Evolutionary conservation across 768 basidiomycete genomes (phyloP).

Genomic region (Phlebiopsis gigantea): DNA sequence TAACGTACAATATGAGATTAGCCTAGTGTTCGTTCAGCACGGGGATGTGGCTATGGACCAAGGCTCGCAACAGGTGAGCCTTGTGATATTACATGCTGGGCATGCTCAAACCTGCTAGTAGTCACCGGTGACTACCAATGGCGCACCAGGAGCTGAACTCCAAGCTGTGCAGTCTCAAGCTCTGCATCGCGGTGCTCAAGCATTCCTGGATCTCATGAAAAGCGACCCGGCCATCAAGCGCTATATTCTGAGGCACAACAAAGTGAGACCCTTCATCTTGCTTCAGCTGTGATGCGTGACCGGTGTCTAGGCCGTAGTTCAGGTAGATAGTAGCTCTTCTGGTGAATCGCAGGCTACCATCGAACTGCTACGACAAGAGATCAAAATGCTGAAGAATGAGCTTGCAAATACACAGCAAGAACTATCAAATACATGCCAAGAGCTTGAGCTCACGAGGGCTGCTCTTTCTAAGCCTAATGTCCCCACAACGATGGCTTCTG

Average conservation of each 20-base stretch:
- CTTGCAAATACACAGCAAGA: not conserved
- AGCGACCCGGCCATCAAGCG: not conserved
- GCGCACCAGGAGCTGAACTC: not conserved
- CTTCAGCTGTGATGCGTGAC: too few species aligned
- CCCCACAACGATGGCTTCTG: too few species aligned
- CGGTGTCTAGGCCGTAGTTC: too few species aligned
- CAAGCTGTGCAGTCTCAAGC: not conserved
- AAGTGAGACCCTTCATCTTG: not conserved
- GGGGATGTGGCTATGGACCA: not conserved
- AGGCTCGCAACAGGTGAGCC: not conserved
- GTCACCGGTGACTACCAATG: not conserved
- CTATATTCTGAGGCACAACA: not conserved
- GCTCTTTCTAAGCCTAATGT: not conserved
- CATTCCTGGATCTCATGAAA: not conserved
- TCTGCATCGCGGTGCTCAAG: conserved; percentile 1
- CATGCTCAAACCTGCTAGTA: not conserved
- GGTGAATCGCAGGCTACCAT: too few species aligned
- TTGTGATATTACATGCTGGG: too few species aligned
- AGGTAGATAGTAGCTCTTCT: too few species aligned
- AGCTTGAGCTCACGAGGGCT: not conserved
- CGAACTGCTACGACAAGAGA: not conserved
- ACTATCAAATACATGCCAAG: not conserved
- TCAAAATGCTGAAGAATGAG: not conserved
- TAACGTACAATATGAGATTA: not conserved
- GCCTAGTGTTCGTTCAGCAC: not conserved